Conservation (phyloP, 2,329 filamentous ascomycete species). For the Cercospora berteroae region DNA sequence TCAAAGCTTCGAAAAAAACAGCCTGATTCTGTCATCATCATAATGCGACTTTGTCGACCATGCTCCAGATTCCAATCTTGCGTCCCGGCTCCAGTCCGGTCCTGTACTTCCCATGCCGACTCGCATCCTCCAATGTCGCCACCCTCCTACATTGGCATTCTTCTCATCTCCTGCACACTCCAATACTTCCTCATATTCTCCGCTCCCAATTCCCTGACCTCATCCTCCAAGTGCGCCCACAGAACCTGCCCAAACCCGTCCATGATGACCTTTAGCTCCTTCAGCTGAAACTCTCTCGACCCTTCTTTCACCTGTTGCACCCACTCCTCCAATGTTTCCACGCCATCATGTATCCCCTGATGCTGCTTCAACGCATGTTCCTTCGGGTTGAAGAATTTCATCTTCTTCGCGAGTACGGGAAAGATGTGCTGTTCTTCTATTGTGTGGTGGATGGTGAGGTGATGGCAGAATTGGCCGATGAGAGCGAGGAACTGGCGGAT, state of each 20-base stretch:
- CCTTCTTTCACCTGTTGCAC: constrained; percentile 48
- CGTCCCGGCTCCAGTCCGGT: neutral
- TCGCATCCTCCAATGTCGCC: neutral
- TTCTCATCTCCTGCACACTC: constrained; percentile 70
- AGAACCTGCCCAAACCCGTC: constrained; percentile 75
- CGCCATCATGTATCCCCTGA: constrained; percentile 68
- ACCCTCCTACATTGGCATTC: constrained; percentile 61
- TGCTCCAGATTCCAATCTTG: neutral
- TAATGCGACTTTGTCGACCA: neutral
- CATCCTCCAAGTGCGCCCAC: constrained; percentile 80
- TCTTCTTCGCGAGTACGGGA: constrained; percentile 70
- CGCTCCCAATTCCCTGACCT: constrained; percentile 73
- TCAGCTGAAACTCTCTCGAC: constrained; percentile 57
- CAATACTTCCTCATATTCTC: constrained; percentile 88
- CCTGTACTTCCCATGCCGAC: neutral
- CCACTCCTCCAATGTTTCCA: constrained; percentile 38
- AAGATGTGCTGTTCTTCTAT: constrained; percentile 76
- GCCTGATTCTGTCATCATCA: constrained; percentile 7
- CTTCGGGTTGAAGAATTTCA: constrained; percentile 72
- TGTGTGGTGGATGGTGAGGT: constrained; percentile 72
- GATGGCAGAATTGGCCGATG: constrained; percentile 67
- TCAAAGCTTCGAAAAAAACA: constrained; percentile 36
- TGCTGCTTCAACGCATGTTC: constrained; percentile 72
- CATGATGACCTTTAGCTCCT: constrained; percentile 67
- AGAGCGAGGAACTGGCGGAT: constrained; percentile 66